Evolutionary conservation across 2,329 filamentous ascomycete genomes (phyloP).

Genomic region (Trichophyton simii): DNA sequence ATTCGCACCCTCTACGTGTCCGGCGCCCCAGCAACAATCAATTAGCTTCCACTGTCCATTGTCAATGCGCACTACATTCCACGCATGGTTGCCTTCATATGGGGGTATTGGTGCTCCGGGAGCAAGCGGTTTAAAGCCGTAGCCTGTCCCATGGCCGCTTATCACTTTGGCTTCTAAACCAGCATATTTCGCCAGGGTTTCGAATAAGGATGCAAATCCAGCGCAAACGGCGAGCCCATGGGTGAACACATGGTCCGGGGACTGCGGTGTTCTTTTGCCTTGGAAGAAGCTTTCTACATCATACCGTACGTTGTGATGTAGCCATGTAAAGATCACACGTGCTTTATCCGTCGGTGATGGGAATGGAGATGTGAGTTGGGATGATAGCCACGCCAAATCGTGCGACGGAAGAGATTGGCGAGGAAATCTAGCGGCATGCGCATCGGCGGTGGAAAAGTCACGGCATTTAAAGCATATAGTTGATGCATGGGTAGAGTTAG

Average conservation of each 20-base stretch:
- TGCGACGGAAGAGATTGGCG: constrained; percentile 56
- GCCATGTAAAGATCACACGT: constrained; percentile 84
- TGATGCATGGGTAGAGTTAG: background rate
- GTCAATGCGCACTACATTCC: constrained; percentile 87
- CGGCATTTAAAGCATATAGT: constrained; percentile 61
- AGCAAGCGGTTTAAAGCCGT: constrained; percentile 51
- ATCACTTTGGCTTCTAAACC: constrained; percentile 68
- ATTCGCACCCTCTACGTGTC: constrained; percentile 45
- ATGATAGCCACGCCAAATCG: constrained; percentile 60
- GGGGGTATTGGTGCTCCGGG: constrained; percentile 55
- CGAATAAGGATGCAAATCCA: constrained; percentile 76
- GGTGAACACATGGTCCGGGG: constrained; percentile 59
- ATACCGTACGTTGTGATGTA: constrained; percentile 85
- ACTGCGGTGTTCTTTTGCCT: constrained; percentile 52
- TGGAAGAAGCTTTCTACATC: constrained; percentile 69
- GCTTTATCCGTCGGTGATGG: constrained; percentile 79
- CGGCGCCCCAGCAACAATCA: constrained; percentile 88
- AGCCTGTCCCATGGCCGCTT: constrained; percentile 75
- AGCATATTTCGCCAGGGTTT: constrained; percentile 62
- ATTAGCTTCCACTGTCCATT: constrained; percentile 80
- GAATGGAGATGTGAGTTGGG: constrained; percentile 66
- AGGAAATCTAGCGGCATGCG: constrained; percentile 65
- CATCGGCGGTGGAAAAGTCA: constrained; percentile 74
- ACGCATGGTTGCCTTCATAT: constrained; percentile 60
- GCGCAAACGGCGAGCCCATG: constrained; percentile 78